Conservation (phyloP, 345 rosid genomes). For the Raphanus raphanistrum region DNA sequence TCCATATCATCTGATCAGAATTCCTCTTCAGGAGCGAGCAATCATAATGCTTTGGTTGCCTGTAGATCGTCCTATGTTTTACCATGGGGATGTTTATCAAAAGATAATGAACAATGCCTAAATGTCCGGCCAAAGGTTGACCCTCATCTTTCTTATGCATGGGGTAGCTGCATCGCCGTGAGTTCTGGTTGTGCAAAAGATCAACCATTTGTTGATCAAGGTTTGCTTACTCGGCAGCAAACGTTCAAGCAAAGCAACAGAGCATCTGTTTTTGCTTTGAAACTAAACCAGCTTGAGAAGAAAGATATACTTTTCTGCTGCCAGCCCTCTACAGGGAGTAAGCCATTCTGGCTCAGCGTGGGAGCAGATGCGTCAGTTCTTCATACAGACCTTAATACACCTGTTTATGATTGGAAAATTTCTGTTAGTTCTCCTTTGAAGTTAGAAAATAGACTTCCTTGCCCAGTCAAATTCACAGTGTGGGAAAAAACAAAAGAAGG, state of each 20-base stretch:
- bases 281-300: conserved; percentile 82
- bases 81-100: conserved; percentile 84
- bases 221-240: conserved; percentile 58
- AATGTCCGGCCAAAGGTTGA: conserved; percentile 73
- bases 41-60: conserved; percentile 49
- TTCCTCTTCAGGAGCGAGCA: conserved; percentile 45
- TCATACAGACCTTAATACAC: conserved; percentile 83
- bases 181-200: conserved; percentile 69
- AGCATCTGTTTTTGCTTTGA: conserved; percentile 50
- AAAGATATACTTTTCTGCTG: conserved; percentile 83
- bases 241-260: conserved; percentile 62
- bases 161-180: conserved; percentile 70
- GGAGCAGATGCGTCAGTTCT: conserved; percentile 91
- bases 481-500: conserved; percentile 89
- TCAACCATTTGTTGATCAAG: conserved; percentile 70
- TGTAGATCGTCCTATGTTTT: conserved; percentile 75
- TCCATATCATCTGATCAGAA: conserved; percentile 44
- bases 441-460: conserved; percentile 95
- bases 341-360: conserved; percentile 81
- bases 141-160: conserved; percentile 53
- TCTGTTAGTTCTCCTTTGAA: conserved; percentile 82
- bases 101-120: conserved; percentile 63
- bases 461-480: conserved; percentile 77
- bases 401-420: conserved; percentile 96
- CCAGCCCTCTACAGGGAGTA: conserved; percentile 53